These are phyloP conservation scores for Mortierella claussenii DNA, from an alignment of 192 early-diverging fungal genomes.

Conservation along the genomic window DNA sequence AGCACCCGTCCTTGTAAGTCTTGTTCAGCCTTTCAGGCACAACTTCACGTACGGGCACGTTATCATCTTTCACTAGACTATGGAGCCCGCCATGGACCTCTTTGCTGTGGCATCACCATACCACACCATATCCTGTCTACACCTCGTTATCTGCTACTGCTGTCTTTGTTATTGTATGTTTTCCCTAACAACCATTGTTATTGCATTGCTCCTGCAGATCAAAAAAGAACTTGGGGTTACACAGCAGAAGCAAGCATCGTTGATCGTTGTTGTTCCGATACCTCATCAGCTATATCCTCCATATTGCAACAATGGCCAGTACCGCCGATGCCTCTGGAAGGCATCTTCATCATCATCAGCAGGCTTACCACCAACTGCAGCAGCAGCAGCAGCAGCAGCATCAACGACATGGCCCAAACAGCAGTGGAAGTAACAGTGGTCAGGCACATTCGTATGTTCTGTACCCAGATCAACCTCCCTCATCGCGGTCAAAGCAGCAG, in stretches of 20 bases:
- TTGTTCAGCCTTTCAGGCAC: not conserved
- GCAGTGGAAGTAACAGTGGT: not conserved
- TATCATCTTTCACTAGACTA: no score
- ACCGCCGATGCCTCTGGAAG: slow-evolving; percentile 9
- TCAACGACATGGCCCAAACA: slow-evolving; percentile 7
- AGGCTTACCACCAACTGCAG: not conserved
- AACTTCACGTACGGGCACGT: no score
- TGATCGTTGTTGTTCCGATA: not conserved
- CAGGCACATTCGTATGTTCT: slow-evolving; percentile 15
- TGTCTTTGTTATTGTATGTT: no score
- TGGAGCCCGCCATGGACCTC: no score
- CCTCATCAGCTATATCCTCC: not conserved
- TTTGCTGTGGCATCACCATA: no score
- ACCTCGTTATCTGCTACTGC: no score
- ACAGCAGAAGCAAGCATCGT: not conserved
- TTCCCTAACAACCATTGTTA: no score
- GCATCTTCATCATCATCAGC: slow-evolving; percentile 1
- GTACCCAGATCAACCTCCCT: slow-evolving; percentile 11
- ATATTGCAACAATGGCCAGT: slow-evolving; percentile 18
- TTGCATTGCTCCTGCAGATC: no score
- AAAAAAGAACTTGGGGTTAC: no score
- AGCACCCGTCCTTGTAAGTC: no score
- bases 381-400: slow-evolving; percentile 12
- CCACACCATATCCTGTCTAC: no score
- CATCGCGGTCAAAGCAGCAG: slow-evolving; percentile 8